Base-by-base conservation (phyloP, 345 rosid species). In the Eucalyptus sp. region DNA sequence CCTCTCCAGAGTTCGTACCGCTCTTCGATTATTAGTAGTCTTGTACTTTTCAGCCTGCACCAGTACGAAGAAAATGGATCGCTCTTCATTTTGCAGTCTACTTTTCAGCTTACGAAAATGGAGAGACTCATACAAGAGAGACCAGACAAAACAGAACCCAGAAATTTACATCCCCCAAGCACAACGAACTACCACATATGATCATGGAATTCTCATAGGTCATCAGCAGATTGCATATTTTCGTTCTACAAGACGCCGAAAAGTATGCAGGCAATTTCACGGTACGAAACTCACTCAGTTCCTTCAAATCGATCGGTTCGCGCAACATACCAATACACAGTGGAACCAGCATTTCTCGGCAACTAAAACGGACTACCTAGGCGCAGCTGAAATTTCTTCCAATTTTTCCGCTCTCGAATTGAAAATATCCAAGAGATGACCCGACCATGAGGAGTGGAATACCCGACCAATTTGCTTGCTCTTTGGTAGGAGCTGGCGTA, bases 1-100 rank as follows among this genome's bases (percentile, higher is more conserved):
- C 96, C 93, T 95, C 92, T 96, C 98, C 54, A 95, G 91, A 90
- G 94, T 94, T 88, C 94, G 97, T 88, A 93, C 93, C 76, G 97
- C 98, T 90, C 95, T 95, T 90, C 93, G 95, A 88, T 96, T 96
- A 88, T 96, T 96, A 83, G 95, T 93, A 87, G 94, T 90, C 90
- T 91, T 94, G 91, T 94, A 92, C 87, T 92, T 95, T 88, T 95
- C 97, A 27, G 89, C 94, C 99, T 97, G 90, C 60, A 90, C 58
- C 79, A 66, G 31, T 25, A 64, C 88, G 58, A 68, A 81, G 58
- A 68, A 81, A 48, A 27, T 25, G 8, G 88, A 86, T 9, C n/a
- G n/a, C n/a, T n/a, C n/a, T n/a, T n/a, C n/a, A n/a, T n/a, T n/a
- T n/a, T n/a, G n/a, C n/a, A n/a, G n/a, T n/a, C n/a, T n/a, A n/a